Evolutionary conservation across 1,284 basidiomycete species (phyloP), one percentile per base, ranked within the genome.

Genomic region (Irpex lacteus): DNA sequence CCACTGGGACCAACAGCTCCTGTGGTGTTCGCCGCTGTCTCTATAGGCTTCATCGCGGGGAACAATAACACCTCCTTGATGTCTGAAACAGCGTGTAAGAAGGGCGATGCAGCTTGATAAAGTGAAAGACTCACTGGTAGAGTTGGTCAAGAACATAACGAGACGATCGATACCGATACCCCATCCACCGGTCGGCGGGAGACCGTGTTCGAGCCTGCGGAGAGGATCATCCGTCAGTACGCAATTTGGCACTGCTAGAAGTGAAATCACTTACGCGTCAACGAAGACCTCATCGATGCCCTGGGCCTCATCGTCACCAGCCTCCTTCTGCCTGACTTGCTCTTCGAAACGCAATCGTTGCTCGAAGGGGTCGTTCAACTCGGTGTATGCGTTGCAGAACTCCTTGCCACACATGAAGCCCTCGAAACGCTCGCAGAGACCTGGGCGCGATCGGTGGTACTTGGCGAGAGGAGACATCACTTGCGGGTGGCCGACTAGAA

Each of bases 401-500:
- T 98, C 97, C 85, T 98, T 98, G 68, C 95, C 96, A 59, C 96
- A 98, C 82, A 99, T 88, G 84, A 99, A 99, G 5, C 89, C 95
- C 77, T 99, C 97, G 82, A 99, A 99, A 15, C 97, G 94, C 79
- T 99, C 97, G 78, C 96, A 98, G 9, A 99, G 85, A 53, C 98
- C 98, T 0, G 94, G 92, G 55, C 94, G 89, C 18, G 92, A 94
- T 66, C 96, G 91, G 78, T 98, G 94, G 85, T 92, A 94, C 81
- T 98, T 98, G 76, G 97, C 98, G 21, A 99, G 87, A 6, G 97
- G 97, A 3, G 96, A 98, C 97, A 99, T 99, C 72, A 99, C 94
- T 82, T 98, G 96, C 53, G 97, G 97, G 79, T 99, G 97, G 32
- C 97, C 98, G 66, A 96, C 94, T 91, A 70, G 2, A 62, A 59